Evolutionary conservation across 2,329 filamentous ascomycete genomes (phyloP), one percentile per base, ranked within the genome.

Genomic region (Xylariaceae sp.): DNA sequence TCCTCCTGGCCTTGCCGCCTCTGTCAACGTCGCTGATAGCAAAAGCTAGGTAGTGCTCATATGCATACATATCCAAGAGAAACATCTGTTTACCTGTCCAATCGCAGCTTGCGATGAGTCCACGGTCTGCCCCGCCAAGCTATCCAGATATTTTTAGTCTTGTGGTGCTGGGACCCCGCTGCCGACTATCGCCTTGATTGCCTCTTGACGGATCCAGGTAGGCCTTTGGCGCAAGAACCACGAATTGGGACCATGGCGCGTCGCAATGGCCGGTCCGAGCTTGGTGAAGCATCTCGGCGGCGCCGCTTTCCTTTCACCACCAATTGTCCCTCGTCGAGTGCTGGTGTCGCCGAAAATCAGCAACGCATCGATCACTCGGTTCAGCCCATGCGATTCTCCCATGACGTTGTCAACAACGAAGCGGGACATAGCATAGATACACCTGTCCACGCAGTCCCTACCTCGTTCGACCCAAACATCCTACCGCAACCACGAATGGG

Each of bases 31-130:
- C 32, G 32, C 32, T 37, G 14, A 37, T 37, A 12, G 32, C 6
- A 37, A 37, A 37, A 37, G 32, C 32, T 14, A 5, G 26, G 26
- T 29, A 37, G 32, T 37, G 32, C 32, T 37, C 14, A 37, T 37
- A 14, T 16, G 32, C 14, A 58, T 62, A 56, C 20, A 49, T 52
- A 42, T 32, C 40, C 60, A 29, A 57, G 23, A 43, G 43, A 16
- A 41, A 43, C 56, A 50, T 57, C 37, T 57, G 59, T 57, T 56
- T 54, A 58, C 7, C 57, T 57, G 50, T 42, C 60, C 60, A 62
- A 62, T 62, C 57, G 60, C 41, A 56, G 14, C 42, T 41, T 47
- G 40, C 45, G 26, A 58, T 56, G 57, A 56, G 50, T 49, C 42
- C 52, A 58, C 57, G 60, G 58, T 56, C 46, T 50, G 44, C 29